These are phyloP conservation scores for Phytophthora fragariae DNA, from an alignment of 352 stramenopile species.

Conservation along the genomic window DNA sequence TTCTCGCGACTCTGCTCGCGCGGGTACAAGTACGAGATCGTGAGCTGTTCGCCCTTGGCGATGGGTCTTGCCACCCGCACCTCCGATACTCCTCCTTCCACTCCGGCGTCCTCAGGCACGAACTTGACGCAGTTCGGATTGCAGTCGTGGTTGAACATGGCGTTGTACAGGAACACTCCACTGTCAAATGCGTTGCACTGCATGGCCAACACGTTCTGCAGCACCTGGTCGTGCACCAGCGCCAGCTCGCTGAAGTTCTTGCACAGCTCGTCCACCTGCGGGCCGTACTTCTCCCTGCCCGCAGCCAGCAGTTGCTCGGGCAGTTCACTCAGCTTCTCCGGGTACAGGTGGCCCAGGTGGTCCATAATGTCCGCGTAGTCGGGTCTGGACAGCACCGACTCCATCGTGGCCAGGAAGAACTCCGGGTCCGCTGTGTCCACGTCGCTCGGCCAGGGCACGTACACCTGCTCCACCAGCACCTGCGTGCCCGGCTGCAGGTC, in stretches of 20 bases:
- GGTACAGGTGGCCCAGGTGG: slow-evolving; percentile 88
- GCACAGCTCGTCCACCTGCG: slow-evolving; percentile 61
- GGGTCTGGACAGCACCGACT: slow-evolving; percentile 73
- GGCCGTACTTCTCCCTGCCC: slow-evolving; percentile 64
- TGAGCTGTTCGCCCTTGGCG: slow-evolving; percentile 89
- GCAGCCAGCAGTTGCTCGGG: slow-evolving; percentile 60
- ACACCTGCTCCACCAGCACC: slow-evolving; percentile 91
- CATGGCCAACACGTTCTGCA: slow-evolving; percentile 91
- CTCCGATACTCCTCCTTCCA: slow-evolving; percentile 83
- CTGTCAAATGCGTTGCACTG: slow-evolving; percentile 96
- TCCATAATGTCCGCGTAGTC: slow-evolving; percentile 78
- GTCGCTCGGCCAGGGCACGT: slow-evolving; percentile 90
- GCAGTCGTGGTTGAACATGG: slow-evolving; percentile 96
- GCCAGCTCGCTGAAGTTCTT: slow-evolving; percentile 55
- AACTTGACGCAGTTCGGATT: slow-evolving; percentile 97
- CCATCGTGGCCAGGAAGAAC: slow-evolving; percentile 92
- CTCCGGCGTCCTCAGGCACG: slow-evolving; percentile 51
- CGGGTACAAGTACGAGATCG: slow-evolving; percentile 94
- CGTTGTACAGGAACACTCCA: slow-evolving; percentile 93
- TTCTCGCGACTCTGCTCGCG: slow-evolving; percentile 88
- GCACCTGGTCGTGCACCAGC: slow-evolving; percentile 73
- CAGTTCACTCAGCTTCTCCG: slow-evolving; percentile 80
- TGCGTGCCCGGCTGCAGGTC: slow-evolving; percentile 89
- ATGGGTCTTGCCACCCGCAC: slow-evolving; percentile 90
- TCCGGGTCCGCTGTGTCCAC: slow-evolving; percentile 78